Evolutionary conservation across 371 early-diverging fungal species (phyloP).

Genomic region (Rhizopus microsporus): DNA sequence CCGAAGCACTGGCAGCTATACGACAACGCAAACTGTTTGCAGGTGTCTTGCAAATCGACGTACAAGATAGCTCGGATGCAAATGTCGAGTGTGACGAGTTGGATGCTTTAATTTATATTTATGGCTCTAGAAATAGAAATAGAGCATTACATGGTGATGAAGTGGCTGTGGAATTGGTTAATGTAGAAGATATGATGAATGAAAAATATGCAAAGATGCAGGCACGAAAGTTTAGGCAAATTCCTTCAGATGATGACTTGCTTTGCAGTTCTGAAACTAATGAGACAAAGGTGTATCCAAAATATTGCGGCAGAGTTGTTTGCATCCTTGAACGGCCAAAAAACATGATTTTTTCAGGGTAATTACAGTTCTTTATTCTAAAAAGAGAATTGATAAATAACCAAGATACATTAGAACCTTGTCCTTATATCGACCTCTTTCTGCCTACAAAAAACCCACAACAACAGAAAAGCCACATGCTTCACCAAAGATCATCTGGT

Average conservation of each 20-base stretch:
- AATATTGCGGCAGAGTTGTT: constrained; percentile 41
- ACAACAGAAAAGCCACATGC: constrained; percentile 21
- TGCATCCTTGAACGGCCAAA: constrained; percentile 36
- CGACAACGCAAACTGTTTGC: constrained; percentile 27
- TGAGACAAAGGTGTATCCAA: constrained; percentile 7
- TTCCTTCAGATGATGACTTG: constrained; percentile 7
- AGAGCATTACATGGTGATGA: constrained; percentile 75
- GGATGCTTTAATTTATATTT: constrained; percentile 55
- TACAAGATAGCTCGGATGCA: constrained; percentile 56
- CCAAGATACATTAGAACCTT: constrained; percentile 21
- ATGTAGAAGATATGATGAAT: constrained; percentile 49
- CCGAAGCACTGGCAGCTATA: constrained; percentile 28
- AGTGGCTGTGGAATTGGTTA: constrained; percentile 65
- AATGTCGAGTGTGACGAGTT: constrained; percentile 60
- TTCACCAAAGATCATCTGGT: constrained; percentile 54
- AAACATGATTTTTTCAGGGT: constrained; percentile 39
- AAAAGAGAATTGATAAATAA: neutral
- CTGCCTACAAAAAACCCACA: constrained; percentile 15
- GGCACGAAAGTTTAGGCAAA: constrained; percentile 24
- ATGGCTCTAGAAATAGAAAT: constrained; percentile 67
- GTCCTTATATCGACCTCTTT: constrained; percentile 32
- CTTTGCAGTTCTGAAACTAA: constrained; percentile 32
- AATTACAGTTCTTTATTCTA: neutral
- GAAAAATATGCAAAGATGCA: constrained; percentile 34
- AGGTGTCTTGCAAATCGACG: constrained; percentile 34